phyloP scores from a whole-genome alignment of 1,284 basidiomycete genomes.

The Agroathelia rolfsii region DNA sequence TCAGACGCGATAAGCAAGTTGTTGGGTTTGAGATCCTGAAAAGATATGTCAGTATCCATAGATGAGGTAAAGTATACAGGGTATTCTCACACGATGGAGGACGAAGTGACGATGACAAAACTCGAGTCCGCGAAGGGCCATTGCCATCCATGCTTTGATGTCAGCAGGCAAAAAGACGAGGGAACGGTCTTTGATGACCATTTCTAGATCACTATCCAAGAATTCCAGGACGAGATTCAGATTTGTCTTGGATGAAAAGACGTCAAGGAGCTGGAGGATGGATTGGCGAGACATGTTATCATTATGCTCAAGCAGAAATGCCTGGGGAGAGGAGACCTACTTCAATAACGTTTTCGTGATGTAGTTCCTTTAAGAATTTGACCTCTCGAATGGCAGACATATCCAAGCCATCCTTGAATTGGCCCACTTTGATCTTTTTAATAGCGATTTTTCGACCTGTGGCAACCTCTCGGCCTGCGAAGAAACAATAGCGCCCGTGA shows the following conservation, averaged over 20 bases:
- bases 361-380: conserved; percentile 90
- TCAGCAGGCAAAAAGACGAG: conserved; percentile 91
- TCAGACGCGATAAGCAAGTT: conserved; percentile 90
- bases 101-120: conserved; percentile 95
- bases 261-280: conserved; percentile 76
- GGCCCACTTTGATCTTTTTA: conserved; percentile 96
- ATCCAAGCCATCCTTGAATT: conserved; percentile 96
- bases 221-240: conserved; percentile 97
- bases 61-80: conserved; percentile 2
- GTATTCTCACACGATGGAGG: conserved; percentile 71
- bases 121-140: conserved; percentile 93
- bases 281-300: conserved; percentile 1
- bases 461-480: conserved; percentile 53
- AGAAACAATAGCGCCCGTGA: too few species aligned
- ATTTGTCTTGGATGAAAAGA: conserved; percentile 94
- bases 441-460: conserved; percentile 83
- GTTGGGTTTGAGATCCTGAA: conserved; percentile 95
- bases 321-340: conserved; percentile 30
- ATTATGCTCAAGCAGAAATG: background rate
- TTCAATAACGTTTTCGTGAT: conserved; percentile 93
- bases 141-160: conserved; percentile 98
- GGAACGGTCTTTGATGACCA: conserved; percentile 88
- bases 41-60: conserved; percentile 1
- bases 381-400: conserved; percentile 99
- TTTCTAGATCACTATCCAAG: conserved; percentile 94